Conservation (phyloP, 495 filamentous ascomycete species). For the Lasiosphaeria hispida region DNA sequence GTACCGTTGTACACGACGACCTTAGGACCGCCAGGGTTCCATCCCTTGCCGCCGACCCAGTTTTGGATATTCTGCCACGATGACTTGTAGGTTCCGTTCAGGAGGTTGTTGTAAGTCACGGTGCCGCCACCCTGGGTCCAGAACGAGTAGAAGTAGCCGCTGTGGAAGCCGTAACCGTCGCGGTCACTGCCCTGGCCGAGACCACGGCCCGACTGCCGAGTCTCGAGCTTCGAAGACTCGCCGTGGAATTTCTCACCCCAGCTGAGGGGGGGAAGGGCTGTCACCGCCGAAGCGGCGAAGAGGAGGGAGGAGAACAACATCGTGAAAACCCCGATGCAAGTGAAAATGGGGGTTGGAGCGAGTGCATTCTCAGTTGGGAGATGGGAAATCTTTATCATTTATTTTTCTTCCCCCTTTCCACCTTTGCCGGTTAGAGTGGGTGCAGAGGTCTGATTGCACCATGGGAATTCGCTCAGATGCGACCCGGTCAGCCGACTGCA, state of each 20-base stretch:
- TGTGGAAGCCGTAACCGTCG: slow-evolving; percentile 27
- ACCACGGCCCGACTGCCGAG: neutral
- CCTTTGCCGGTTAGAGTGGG: neutral
- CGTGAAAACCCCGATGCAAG: neutral
- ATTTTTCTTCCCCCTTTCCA: slow-evolving; percentile 1
- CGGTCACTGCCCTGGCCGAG: neutral
- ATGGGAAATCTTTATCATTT: slow-evolving; percentile 4
- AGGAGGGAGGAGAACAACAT: slow-evolving; percentile 1
- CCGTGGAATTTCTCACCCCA: slow-evolving; percentile 6
- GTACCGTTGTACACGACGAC: slow-evolving; percentile 53
- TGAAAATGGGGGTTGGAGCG: neutral
- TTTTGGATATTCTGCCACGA: slow-evolving; percentile 54
- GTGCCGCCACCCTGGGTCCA: slow-evolving; percentile 57
- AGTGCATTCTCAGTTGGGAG: neutral
- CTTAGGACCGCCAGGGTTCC: slow-evolving; percentile 51
- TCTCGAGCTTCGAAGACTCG: neutral
- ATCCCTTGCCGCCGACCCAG: slow-evolving; percentile 65
- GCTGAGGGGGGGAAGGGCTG: neutral
- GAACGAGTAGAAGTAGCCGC: slow-evolving; percentile 60
- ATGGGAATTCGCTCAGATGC: slow-evolving; percentile 5
- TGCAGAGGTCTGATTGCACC: neutral
- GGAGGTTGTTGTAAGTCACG: slow-evolving; percentile 56
- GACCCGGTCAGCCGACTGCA: neutral
- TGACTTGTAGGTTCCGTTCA: slow-evolving; percentile 51
- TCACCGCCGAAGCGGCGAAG: neutral